phyloP scores from a whole-genome alignment of 306 rosid species.

The Sphenostylis stenocarpa region DNA sequence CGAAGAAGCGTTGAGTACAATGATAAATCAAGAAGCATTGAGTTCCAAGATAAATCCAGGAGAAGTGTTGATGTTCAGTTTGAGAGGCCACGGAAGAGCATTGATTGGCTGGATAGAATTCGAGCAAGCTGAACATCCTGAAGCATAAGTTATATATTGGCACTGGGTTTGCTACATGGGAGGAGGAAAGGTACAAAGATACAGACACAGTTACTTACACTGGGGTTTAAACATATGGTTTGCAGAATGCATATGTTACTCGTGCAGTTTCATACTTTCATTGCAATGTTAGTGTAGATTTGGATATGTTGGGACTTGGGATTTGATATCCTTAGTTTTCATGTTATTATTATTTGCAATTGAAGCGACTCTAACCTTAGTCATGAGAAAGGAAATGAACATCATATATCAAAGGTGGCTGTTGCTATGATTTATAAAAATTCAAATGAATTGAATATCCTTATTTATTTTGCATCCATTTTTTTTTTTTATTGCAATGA shows the following conservation, averaged over 20 bases:
- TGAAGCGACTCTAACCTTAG: conserved; percentile 56
- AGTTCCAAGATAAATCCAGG: conserved; percentile 72
- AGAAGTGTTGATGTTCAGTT: conserved; percentile 76
- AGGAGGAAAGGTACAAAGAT: conserved; percentile 41
- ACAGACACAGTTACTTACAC: conserved; percentile 42
- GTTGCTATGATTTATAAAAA: conserved; percentile 24
- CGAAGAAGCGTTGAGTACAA: conserved; percentile 69
- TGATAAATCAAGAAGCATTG: conserved; percentile 70
- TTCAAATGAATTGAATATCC: conserved; percentile 7
- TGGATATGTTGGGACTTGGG: conserved; percentile 41
- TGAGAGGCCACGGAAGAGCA: conserved; percentile 74
- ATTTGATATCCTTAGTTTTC: conserved; percentile 25
- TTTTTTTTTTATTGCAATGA: neutral
- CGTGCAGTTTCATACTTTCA: conserved; percentile 35
- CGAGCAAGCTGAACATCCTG: conserved; percentile 56
- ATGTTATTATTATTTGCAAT: conserved; percentile 27
- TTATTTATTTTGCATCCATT: neutral
- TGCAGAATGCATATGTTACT: conserved; percentile 44
- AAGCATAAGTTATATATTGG: conserved; percentile 22
- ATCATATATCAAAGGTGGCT: conserved; percentile 32
- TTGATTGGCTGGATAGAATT: conserved; percentile 86
- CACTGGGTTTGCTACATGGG: conserved; percentile 39
- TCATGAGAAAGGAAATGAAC: conserved; percentile 35
- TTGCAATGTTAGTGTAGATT: conserved; percentile 44
- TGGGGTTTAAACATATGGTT: conserved; percentile 56